Base-by-base conservation (phyloP, 495 filamentous ascomycete genomes). In the Saxophila tyrrhenica region DNA sequence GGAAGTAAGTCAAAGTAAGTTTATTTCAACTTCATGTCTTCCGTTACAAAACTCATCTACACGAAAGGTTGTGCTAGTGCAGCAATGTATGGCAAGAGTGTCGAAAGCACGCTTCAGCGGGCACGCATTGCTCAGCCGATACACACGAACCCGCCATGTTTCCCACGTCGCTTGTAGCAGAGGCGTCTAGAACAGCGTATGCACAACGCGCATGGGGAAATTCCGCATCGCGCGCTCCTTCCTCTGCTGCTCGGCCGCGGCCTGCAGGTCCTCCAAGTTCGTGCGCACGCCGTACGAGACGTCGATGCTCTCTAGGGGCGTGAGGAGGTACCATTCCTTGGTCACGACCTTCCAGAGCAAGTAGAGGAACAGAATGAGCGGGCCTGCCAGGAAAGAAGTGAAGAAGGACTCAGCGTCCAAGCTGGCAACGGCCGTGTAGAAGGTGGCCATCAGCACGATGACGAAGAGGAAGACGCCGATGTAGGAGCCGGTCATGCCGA, bases 241-340 rank as follows among this genome's bases (percentile, higher is more conserved):
- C 21, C 24, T 48, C 21, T 48, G 20, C 45, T 25, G 7, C 45
- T 24, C 21, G 3, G 45, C 45, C 9, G 45, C 81, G 25, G 78
- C 79, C 48, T 89, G 69, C 49, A 96, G 65, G 49, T 84, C 76
- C 32, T 75, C 76, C 38, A 92, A 65, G 66, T 94, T 86, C 44
- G 94, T 69, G 19, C 89, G 75, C 25, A 87, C 75, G 20, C 90
- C 90, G 10, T 87, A 92, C 25, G 78, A 72, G 50, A 96, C 64
- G 69, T 96, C 90, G 78, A 95, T 91, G 39, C 88, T 76, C 17
- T 68, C 3, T 3, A 48, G 20, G 17, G 20, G 66, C 2, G 73
- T 62, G 25, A 75, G 71, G 19, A 94, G 71, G 46, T 86, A 73
- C 3, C 74, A 72, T 3, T 89, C 94, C 51, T 69, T 72, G 64